Base-by-base conservation (phyloP, 805 yeast species). In the Saturnispora hagleri region DNA sequence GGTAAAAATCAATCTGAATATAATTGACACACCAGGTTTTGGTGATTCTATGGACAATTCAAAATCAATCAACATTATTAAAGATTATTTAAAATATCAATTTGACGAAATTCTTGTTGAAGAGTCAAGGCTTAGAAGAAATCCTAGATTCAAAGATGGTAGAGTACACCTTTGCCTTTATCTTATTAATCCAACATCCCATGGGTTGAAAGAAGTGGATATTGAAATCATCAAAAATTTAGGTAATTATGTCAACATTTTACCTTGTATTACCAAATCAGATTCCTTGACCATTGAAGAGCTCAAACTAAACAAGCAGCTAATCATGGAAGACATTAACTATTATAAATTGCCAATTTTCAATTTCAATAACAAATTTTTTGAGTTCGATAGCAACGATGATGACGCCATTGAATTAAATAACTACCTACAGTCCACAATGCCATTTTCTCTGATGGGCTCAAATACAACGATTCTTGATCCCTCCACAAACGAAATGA, bases 1-100 rank as follows among this genome's bases (percentile, higher is more conserved):
- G 52, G 88, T 84, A 58, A 86, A 85, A 71, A 86, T 86, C 59
- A 80, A 83, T 50, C 66, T 86, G 58, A 82, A 84, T 57, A 74
- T 86, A 51, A 83, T 87, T 55, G 95, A 86, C 65, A 86, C 93
- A 1, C 91, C 95, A 9, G 89, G 89, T 48, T 86, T 86, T 68
- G 95, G 90, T 47, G 84, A 82, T 62, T 79, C 82, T 22, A 67
- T 86, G 57, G 82, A 86, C 62, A 83, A 87, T 65, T 77, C 80
- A 22, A 73, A 77, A 33, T 81, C 82, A 53, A 85, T 86, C 66
- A 79, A 79, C 56, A 69, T 83, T 49, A 74, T 86, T 54, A 84
- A 82, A n/a, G 91, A 86, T 61, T 86, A 83, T 62, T 73, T 86
- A 55, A 82, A 86, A 63, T 89, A 84, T 61, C 93, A 86, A 65